Evolutionary conservation across 2,329 filamentous ascomycete genomes (phyloP), one percentile per base, ranked within the genome.

Genomic region (Endothia cerciana): DNA sequence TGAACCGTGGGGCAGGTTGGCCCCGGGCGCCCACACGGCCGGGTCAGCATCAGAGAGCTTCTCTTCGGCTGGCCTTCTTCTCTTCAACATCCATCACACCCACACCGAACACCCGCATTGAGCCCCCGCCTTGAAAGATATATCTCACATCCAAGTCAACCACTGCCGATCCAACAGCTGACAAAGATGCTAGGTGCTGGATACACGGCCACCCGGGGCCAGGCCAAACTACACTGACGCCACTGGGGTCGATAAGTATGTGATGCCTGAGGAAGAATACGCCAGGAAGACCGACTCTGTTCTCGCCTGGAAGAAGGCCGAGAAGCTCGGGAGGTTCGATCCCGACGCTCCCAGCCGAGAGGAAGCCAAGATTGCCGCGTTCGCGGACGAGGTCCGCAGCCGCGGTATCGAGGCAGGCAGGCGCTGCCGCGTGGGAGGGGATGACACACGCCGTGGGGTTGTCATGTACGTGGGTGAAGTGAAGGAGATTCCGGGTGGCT

Each of bases 261-360:
- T 91, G 69, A 91, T 99, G 85, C 92, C 93, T n/a, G 83, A 86
- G 62, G 85, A 89, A 60, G 91, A 94, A 74, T 99, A 99, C 79
- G 93, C 93, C 76, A 87, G 88, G 73, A 93, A 94, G 74, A 83
- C 88, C 53, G 92, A 97, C 78, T 94, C 91, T 3, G 95, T 99
- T 17, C 86, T 97, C 30, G 92, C 94, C 6, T 98, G 93, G 93
- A 99, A 99, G 80, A 94, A 92, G 80, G 82, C 88, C n/a, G 89
- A 97, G 77, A 94, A 96, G 76, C 87, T 98, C n/a, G 95, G 95
- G 60, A 92, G 95, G 43, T 99, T 99, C 79, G 93, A 98, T 75
- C 95, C 95, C 15, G 84, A 90, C 72, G 92, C 93, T 8, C 88
- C 91, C 22, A 87, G 83, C 67, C 86, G 91, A 28, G 89, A 93